phyloP scores from a whole-genome alignment of 2,329 filamentous ascomycete genomes.

The Lecanicillium sp. region DNA sequence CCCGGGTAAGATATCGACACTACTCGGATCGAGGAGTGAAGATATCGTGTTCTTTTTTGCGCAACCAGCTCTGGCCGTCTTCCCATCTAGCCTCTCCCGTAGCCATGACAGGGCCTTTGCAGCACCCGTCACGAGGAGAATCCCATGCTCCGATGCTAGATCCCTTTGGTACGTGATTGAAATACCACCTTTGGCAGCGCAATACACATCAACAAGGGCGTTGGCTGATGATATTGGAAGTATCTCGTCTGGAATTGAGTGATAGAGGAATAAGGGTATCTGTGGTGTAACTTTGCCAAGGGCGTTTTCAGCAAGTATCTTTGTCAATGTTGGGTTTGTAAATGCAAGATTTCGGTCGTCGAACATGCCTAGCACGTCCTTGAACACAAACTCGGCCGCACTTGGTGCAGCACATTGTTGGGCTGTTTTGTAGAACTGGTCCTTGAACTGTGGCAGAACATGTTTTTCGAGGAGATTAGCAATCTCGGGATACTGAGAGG shows the following conservation, averaged over 20 bases:
- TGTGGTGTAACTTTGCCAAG: conserved; percentile 34
- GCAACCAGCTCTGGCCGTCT: neutral
- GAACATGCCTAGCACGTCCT: conserved; percentile 37
- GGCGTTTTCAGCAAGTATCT: conserved; percentile 24
- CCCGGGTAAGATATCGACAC: neutral
- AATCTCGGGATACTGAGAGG: conserved; percentile 19
- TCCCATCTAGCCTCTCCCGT: conserved; percentile 12
- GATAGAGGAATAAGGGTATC: conserved; percentile 45
- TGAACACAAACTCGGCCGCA: conserved; percentile 22
- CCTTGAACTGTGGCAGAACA: conserved; percentile 15
- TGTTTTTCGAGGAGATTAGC: conserved; percentile 13
- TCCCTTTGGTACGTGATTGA: conserved; percentile 40
- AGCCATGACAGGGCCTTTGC: conserved; percentile 16
- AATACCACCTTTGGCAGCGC: conserved; percentile 29
- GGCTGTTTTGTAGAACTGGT: conserved; percentile 24
- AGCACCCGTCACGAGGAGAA: conserved; percentile 11
- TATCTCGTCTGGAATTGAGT: conserved; percentile 40
- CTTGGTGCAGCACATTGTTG: conserved; percentile 22
- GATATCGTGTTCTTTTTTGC: neutral
- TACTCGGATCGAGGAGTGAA: neutral
- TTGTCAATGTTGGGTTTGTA: conserved; percentile 19
- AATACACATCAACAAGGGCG: conserved; percentile 34
- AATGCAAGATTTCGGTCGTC: conserved; percentile 26
- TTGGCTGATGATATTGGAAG: conserved; percentile 38
- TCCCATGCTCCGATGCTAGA: conserved; percentile 32